These are phyloP conservation scores for Globisporangium perplexum DNA, from an alignment of 352 stramenopile genomes.

Conservation along the genomic window DNA sequence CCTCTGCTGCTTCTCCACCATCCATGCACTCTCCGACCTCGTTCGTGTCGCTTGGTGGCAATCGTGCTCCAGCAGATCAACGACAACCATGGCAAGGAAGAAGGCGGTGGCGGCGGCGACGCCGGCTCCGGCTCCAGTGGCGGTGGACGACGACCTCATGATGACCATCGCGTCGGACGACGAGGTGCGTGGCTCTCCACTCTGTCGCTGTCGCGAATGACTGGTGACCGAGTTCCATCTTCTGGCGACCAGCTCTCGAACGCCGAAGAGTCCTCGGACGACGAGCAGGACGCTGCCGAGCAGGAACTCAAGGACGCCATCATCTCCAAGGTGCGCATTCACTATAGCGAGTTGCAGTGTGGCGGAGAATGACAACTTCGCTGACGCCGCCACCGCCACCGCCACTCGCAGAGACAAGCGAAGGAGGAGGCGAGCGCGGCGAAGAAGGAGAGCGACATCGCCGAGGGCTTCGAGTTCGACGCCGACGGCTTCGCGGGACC, in stretches of 20 bases:
- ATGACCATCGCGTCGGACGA: conserved; percentile 89
- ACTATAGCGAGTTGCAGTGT: neutral
- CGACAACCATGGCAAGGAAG: neutral
- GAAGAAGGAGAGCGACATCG: conserved; percentile 56
- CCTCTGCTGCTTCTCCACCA: conserved; percentile 12
- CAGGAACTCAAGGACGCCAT: conserved; percentile 48
- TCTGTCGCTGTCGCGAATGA: neutral
- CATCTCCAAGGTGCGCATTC: conserved; percentile 45
- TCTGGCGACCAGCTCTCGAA: conserved; percentile 31
- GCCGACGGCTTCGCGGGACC: conserved; percentile 48
- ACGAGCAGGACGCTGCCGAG: conserved; percentile 34
- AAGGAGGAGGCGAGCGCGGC: conserved; percentile 24
- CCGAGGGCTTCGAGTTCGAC: conserved; percentile 86
- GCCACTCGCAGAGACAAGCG: conserved; percentile 34
- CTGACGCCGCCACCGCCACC: too few relatives aligned
- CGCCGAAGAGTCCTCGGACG: conserved; percentile 70
- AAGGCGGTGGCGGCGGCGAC: neutral
- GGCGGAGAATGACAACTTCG: neutral
- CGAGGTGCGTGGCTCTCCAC: conserved; percentile 25
- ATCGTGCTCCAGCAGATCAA: conserved; percentile 5
- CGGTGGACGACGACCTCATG: conserved; percentile 62
- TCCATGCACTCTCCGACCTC: conserved; percentile 3
- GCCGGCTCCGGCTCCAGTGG: conserved; percentile 6
- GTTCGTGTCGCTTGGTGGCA: conserved; percentile 17
- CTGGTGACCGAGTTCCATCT: too few relatives aligned